phyloP scores from a whole-genome alignment of 2,329 filamentous ascomycete genomes.

The Xylaria sp. region DNA sequence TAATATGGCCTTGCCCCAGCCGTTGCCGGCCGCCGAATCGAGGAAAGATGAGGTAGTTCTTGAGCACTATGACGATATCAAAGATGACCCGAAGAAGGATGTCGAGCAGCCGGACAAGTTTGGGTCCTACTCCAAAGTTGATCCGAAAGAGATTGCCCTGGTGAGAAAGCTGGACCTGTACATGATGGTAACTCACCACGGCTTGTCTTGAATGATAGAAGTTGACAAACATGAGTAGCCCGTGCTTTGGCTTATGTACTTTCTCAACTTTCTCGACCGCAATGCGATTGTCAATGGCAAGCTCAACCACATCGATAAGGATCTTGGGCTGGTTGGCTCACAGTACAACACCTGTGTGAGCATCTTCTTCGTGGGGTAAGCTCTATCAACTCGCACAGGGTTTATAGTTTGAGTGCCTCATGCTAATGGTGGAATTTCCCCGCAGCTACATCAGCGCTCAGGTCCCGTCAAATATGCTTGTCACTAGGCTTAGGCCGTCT shows the following conservation, averaged over 20 bases:
- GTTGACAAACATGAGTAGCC: slow-evolving; percentile 40
- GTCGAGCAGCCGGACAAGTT: slow-evolving; percentile 46
- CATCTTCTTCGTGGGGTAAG: slow-evolving; percentile 46
- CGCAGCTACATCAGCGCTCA: slow-evolving; percentile 25
- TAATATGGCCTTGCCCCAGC: slow-evolving; percentile 4
- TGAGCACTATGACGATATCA: slow-evolving; percentile 21
- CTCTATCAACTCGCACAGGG: neutral
- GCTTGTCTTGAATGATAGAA: slow-evolving; percentile 12
- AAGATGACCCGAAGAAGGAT: slow-evolving; percentile 22
- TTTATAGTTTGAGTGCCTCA: neutral
- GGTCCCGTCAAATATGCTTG: slow-evolving; percentile 29
- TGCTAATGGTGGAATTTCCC: slow-evolving; percentile 24
- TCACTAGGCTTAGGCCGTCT: slow-evolving; percentile 27
- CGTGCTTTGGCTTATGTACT: slow-evolving; percentile 46
- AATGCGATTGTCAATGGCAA: slow-evolving; percentile 60
- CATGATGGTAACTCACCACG: slow-evolving; percentile 45
- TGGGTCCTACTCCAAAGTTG: slow-evolving; percentile 48
- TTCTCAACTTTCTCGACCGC: slow-evolving; percentile 49
- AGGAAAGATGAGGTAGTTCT: slow-evolving; percentile 12
- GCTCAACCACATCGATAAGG: slow-evolving; percentile 54
- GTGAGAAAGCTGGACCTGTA: slow-evolving; percentile 51
- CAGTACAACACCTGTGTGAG: slow-evolving; percentile 52
- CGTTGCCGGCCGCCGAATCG: neutral
- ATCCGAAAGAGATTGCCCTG: slow-evolving; percentile 50
- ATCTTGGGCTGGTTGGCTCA: slow-evolving; percentile 51